A percentile compares a stretch with the other conserved stretches of the same genome.
Evolutionary conservation across 2,329 filamentous ascomycete species (phyloP).

Genomic region (Coniosporium tulheliwenetii): DNA sequence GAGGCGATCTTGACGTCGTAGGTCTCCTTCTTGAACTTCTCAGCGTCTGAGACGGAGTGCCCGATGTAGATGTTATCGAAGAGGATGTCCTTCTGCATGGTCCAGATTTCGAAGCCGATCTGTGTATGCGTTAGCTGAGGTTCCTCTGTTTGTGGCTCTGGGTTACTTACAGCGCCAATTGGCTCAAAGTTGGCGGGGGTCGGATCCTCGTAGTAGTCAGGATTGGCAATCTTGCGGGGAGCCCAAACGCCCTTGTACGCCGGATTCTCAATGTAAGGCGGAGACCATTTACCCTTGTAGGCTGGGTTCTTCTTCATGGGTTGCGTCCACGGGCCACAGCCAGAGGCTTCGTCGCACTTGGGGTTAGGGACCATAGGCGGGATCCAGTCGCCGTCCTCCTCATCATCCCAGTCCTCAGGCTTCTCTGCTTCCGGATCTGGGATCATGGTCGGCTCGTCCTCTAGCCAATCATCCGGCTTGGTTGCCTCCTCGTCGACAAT

Average conservation of each 20-base stretch:
- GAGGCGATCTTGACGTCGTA: conserved; percentile 76
- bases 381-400: conserved; percentile 97
- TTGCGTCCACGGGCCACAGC: conserved; percentile 84
- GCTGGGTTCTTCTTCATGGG: conserved; percentile 88
- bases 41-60: conserved; percentile 85
- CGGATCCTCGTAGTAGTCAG: conserved; percentile 94
- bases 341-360: conserved; percentile 85
- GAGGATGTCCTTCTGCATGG: conserved; percentile 97
- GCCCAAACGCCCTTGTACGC: conserved; percentile 94
- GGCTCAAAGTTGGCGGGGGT: conserved; percentile 91
- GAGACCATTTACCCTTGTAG: conserved; percentile 98
- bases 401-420: conserved; percentile 98
- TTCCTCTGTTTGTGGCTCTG: neutral
- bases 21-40: conserved; percentile 75
- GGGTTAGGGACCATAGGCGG: conserved; percentile 83
- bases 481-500: conserved; percentile 85
- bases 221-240: conserved; percentile 94
- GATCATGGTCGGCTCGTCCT: conserved; percentile 66
- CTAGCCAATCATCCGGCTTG: conserved; percentile 92
- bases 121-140: conserved; percentile 18
- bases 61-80: conserved; percentile 99
- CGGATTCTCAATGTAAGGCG: conserved; percentile 89
- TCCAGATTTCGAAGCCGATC: conserved; percentile 99
- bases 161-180: conserved; percentile 73
- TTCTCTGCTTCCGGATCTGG: conserved; percentile 91